Conservation (phyloP, 2,329 filamentous ascomycete species). For the Pestalotiopsis sp. region DNA sequence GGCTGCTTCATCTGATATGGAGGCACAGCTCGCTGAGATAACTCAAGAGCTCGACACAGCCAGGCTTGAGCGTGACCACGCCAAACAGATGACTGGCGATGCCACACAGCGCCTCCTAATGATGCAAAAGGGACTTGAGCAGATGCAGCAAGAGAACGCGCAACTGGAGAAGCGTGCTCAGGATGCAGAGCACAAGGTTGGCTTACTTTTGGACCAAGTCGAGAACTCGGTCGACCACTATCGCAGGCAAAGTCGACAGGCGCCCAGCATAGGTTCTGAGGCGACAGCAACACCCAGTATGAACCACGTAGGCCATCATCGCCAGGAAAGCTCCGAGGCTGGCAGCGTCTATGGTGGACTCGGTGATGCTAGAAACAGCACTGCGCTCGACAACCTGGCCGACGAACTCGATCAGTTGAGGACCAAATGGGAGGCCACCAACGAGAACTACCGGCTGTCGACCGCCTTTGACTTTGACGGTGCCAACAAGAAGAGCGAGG, state of each 20-base stretch:
- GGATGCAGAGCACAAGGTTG: constrained; percentile 92
- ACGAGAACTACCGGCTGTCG: constrained; percentile 91
- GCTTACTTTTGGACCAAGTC: constrained; percentile 90
- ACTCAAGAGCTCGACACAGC: constrained; percentile 69
- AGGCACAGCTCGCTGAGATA: constrained; percentile 70
- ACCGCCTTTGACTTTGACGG: constrained; percentile 86
- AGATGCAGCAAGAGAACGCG: constrained; percentile 80
- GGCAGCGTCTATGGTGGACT: constrained; percentile 66
- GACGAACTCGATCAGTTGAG: constrained; percentile 89
- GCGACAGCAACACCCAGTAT: constrained; percentile 21
- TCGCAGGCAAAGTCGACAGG: constrained; percentile 72
- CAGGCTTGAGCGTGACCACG: constrained; percentile 68
- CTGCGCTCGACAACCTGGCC: constrained; percentile 85
- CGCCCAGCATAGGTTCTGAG: constrained; percentile 54
- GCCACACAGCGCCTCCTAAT: constrained; percentile 63
- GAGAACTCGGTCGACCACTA: constrained; percentile 94
- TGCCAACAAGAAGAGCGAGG: constrained; percentile 45
- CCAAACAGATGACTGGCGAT: constrained; percentile 50
- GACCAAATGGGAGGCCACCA: constrained; percentile 93
- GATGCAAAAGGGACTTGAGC: constrained; percentile 71
- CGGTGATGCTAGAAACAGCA: constrained; percentile 59
- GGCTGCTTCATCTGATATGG: constrained; percentile 66
- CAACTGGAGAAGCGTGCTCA: constrained; percentile 80
- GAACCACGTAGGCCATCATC: constrained; percentile 44
- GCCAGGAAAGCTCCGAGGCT: constrained; percentile 60